Evolutionary conservation across 495 filamentous ascomycete genomes (phyloP).

Genomic region (Podospora australis): DNA sequence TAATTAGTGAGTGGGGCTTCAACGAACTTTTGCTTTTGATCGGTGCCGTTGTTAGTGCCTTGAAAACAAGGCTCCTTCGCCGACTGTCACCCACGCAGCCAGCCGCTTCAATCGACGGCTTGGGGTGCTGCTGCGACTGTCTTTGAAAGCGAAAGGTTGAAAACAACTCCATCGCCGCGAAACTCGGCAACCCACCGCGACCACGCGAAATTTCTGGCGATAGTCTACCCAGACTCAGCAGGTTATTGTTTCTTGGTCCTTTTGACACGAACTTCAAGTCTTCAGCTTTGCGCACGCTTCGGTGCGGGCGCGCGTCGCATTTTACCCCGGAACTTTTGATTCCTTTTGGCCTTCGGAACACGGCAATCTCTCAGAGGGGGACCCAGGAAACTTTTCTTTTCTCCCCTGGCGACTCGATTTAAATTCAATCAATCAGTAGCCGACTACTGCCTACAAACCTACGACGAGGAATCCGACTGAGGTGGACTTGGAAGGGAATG

Average conservation of each 20-base stretch:
- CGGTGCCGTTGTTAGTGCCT: no score
- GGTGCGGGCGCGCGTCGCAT: not conserved
- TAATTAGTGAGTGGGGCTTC: not conserved
- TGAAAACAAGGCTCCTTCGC: not conserved
- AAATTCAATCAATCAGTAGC: no score
- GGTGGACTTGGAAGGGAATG: no score
- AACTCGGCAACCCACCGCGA: not conserved
- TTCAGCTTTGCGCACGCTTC: not conserved
- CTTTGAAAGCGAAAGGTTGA: not conserved
- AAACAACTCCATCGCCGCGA: slow-evolving; percentile 2
- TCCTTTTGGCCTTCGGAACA: not conserved
- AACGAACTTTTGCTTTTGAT: not conserved
- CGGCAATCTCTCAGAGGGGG: no score
- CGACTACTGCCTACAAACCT: no score
- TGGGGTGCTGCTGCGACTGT: not conserved
- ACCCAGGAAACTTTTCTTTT: not conserved
- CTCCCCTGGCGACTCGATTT: not conserved
- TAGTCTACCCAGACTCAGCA: not conserved
- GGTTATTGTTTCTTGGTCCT: not conserved
- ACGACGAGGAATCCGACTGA: no score
- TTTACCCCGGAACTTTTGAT: not conserved
- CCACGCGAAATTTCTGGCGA: not conserved
- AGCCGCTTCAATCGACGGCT: no score
- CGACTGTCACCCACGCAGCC: not conserved
- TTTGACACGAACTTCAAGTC: not conserved